Conservation (phyloP, 352 stramenopile species). For the Heterotrichella gracilis region DNA sequence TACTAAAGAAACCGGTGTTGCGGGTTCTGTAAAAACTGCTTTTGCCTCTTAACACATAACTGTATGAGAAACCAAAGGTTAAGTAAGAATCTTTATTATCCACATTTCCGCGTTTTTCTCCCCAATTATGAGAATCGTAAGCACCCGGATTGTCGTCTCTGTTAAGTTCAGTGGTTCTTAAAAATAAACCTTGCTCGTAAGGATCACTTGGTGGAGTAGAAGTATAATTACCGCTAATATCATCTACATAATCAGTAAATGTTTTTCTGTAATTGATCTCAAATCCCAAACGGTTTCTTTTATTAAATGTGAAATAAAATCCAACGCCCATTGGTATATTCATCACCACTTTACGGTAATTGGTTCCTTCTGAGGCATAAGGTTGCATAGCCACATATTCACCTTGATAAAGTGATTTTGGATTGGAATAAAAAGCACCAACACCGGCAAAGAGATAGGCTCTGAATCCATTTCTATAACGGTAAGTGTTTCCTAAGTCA, state of each 20-base stretch:
- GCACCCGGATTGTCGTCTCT: neutral
- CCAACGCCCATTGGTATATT: neutral
- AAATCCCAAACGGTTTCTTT: neutral
- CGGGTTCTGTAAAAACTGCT: neutral
- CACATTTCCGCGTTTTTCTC: neutral
- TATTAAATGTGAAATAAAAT: constrained; percentile 2
- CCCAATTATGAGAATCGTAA: neutral
- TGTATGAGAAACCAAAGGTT: neutral
- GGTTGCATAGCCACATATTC: neutral
- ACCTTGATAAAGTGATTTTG: neutral
- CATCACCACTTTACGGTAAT: neutral
- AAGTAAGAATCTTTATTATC: neutral
- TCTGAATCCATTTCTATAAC: neutral
- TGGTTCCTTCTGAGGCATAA: neutral
- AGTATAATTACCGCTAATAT: neutral
- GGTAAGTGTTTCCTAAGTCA: neutral
- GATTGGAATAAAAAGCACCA: neutral
- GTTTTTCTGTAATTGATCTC: neutral
- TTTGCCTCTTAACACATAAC: neutral
- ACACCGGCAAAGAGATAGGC: neutral
- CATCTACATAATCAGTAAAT: neutral
- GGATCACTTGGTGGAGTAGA: neutral
- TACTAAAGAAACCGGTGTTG: neutral
- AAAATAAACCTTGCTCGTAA: neutral
- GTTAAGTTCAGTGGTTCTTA: neutral